Evolutionary conservation across 805 yeast genomes (phyloP), one percentile per base, ranked within the genome.

Genomic region (Candida bentonensis): DNA sequence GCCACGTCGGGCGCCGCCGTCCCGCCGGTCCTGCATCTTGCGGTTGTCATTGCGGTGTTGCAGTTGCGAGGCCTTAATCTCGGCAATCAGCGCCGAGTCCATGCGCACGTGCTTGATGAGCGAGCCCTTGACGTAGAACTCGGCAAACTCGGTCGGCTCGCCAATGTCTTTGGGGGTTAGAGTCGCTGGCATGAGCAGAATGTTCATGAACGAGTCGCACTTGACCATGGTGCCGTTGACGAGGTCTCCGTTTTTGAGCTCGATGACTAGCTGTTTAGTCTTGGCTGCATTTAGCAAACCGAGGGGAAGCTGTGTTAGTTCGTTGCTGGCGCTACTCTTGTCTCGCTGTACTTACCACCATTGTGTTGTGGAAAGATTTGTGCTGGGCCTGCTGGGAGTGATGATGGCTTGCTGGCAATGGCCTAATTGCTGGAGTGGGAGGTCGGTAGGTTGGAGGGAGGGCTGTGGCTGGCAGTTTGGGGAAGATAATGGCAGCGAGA

Each of bases 171-270:
- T 41, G 15, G 44, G 43, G 20, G 45, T 44, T 34, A 53, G 82
- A 41, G 78, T 74, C 15, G 81, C 96, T 50, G 87, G 79, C 26
- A 70, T 70, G 44, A 92, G 69, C 1, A 95, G 83, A 51, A 92
- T 69, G 61, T 92, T 92, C 99, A 92, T 92, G 87, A 94, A 84
- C 33, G 85, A 79, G 61, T 92, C 99, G 54, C 95, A 86, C 57
- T 84, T 82, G 45, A 77, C 75, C 47, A 92, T 68, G 46, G 73
- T 74, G 42, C 99, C 99, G 56, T 81, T 82, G 42, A 88, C 69
- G 7, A 89, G 79, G 56, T 85, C 96, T 26, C 97, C 96, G 46
- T 82, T 79, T 62, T 92, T 92, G 58, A 92, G 74, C 61, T 89
- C 98, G 42, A 92, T 85, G 56, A 82, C 72, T 56, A 92, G 73